These are phyloP conservation scores for Monosporascus sp. DNA, from an alignment of 2,329 filamentous ascomycete species.

Conservation along the genomic window DNA sequence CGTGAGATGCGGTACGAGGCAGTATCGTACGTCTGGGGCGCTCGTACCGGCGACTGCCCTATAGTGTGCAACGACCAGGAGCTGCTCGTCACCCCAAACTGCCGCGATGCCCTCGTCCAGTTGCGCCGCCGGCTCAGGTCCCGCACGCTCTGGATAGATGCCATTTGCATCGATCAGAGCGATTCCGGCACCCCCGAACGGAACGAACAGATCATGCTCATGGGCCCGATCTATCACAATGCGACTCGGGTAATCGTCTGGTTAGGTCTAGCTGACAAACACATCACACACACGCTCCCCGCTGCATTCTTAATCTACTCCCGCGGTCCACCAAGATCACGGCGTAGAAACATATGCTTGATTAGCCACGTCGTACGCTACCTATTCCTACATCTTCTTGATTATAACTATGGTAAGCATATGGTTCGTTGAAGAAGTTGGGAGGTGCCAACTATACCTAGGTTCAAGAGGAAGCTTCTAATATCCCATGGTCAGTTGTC, in stretches of 20 bases:
- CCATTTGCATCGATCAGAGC: neutral
- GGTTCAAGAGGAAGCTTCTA: neutral
- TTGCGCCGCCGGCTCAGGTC: slow-evolving; percentile 1
- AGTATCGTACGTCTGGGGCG: slow-evolving; percentile 11
- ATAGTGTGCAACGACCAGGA: slow-evolving; percentile 4
- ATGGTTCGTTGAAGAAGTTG: too few species aligned
- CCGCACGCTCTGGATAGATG: slow-evolving; percentile 11
- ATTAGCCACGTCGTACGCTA: too few species aligned
- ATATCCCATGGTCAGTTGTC: neutral
- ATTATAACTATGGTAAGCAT: too few species aligned
- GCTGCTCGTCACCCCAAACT: slow-evolving; percentile 7
- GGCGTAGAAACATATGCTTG: too few species aligned
- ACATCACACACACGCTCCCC: neutral
- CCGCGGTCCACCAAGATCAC: neutral
- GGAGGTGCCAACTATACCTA: neutral
- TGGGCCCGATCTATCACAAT: slow-evolving; percentile 13
- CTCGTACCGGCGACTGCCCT: neutral
- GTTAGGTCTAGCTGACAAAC: slow-evolving; percentile 6
- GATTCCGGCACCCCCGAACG: slow-evolving; percentile 6
- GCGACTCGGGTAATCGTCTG: slow-evolving; percentile 12
- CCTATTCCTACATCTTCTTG: accelerated
- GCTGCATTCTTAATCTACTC: neutral
- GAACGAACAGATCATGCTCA: slow-evolving; percentile 12
- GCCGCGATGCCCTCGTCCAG: slow-evolving; percentile 1
- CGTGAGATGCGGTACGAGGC: slow-evolving; percentile 7